Conservation (phyloP, 495 filamentous ascomycete genomes). For the Podospora bellae-mahoneyi region DNA sequence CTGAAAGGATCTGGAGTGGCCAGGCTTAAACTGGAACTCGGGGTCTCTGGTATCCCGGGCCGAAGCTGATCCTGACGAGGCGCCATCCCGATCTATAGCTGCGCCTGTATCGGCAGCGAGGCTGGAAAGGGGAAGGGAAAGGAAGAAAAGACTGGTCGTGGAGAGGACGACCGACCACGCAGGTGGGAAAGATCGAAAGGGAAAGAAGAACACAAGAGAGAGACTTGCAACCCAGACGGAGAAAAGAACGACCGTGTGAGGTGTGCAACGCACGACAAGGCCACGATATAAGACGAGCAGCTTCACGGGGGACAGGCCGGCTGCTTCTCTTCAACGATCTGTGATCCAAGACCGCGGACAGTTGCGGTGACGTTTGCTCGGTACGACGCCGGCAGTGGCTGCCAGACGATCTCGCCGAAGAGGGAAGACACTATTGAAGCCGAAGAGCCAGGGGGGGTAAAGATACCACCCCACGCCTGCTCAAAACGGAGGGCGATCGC, state of each 20-base stretch:
- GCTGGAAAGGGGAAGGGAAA: not conserved
- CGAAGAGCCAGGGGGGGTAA: not conserved
- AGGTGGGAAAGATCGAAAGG: not conserved
- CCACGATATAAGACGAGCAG: conserved; percentile 2
- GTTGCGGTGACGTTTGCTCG: conserved; percentile 12
- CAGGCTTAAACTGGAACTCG: conserved; percentile 7
- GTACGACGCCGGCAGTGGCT: conserved; percentile 13
- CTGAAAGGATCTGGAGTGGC: conserved; percentile 26
- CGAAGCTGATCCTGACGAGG: not conserved
- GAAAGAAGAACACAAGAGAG: conserved; percentile 1
- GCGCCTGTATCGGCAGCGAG: not conserved
- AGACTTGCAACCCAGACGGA: not conserved
- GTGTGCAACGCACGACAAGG: conserved; percentile 1
- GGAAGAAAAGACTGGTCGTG: not conserved
- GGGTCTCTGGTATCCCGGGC: conserved; percentile 12
- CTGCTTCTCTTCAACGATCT: not conserved
- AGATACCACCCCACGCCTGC: not conserved
- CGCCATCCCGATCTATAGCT: conserved; percentile 4
- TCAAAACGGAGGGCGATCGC: conserved; percentile 4
- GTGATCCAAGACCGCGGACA: not conserved
- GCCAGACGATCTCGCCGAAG: conserved; percentile 9
- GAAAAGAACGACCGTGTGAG: conserved; percentile 1
- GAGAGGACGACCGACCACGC: not conserved
- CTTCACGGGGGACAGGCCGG: not conserved
- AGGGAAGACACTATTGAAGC: conserved; percentile 5